Conservation (phyloP, 257 asterid species). For the Osmanthus fragrans region DNA sequence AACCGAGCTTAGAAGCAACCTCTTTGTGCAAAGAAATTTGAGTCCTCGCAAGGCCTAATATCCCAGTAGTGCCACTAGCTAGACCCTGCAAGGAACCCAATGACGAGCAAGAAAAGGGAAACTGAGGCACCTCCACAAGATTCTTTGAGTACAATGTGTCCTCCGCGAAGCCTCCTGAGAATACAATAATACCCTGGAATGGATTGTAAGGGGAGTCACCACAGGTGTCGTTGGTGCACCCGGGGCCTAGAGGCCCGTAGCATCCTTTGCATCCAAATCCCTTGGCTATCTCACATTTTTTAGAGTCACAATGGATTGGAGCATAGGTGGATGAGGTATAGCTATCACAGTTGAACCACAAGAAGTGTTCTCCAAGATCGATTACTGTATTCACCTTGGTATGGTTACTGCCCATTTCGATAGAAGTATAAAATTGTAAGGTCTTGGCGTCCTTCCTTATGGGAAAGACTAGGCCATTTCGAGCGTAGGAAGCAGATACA, state of each 20-base stretch:
- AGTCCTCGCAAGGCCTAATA: slow-evolving; percentile 34
- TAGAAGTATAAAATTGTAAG: slow-evolving; percentile 11
- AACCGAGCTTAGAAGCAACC: slow-evolving; percentile 14
- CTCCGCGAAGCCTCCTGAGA: background rate
- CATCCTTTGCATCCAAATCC: slow-evolving; percentile 28
- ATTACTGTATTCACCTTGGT: too few relatives aligned
- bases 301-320: too few relatives aligned
- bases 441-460: slow-evolving; percentile 36
- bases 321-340: too few relatives aligned
- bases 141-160: slow-evolving; percentile 18
- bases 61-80: slow-evolving; percentile 21
- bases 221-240: slow-evolving; percentile 43
- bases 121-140: background rate
- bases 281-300: too few relatives aligned
- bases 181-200: too few relatives aligned
- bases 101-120: slow-evolving; percentile 3
- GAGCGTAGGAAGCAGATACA: slow-evolving; percentile 21
- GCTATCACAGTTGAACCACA: too few relatives aligned
- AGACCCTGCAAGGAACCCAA: too few relatives aligned
- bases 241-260: slow-evolving; percentile 36
- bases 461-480: slow-evolving; percentile 27
- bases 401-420: too few relatives aligned
- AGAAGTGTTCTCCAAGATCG: too few relatives aligned
- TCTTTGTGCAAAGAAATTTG: slow-evolving; percentile 33
- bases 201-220: slow-evolving; percentile 28